Conservation (phyloP, 2,329 filamentous ascomycete species). For the Zelopaecilomyces penicillatus region DNA sequence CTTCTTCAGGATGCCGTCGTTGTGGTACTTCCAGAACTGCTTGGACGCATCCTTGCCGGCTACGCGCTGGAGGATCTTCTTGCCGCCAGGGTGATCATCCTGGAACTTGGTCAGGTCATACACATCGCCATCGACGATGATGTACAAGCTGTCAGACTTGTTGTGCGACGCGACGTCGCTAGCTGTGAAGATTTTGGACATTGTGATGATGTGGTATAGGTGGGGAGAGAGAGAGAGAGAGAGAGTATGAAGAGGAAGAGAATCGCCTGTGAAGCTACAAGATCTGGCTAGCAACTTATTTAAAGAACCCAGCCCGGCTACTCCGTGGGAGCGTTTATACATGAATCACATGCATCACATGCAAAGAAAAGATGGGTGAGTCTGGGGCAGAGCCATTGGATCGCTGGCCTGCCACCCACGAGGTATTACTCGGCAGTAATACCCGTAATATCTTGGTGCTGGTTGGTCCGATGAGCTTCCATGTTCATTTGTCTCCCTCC, state of each 20-base stretch:
- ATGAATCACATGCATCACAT: no score
- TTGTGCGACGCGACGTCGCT: slow-evolving; percentile 87
- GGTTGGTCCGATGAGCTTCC: no score
- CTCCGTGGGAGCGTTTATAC: no score
- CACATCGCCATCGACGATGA: slow-evolving; percentile 89
- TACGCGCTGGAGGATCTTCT: slow-evolving; percentile 56
- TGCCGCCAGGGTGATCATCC: slow-evolving; percentile 72
- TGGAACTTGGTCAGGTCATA: slow-evolving; percentile 90
- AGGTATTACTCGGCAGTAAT: no score
- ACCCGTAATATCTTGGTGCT: no score
- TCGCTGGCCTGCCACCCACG: no score
- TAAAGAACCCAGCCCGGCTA: no score
- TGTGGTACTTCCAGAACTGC: slow-evolving; percentile 71
- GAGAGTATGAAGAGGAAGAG: background rate
- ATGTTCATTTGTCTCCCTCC: no score
- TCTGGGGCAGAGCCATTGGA: no score
- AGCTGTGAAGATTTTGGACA: slow-evolving; percentile 81
- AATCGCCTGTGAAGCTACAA: background rate
- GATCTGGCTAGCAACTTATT: no score
- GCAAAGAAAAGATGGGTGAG: no score
- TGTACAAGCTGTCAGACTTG: slow-evolving; percentile 77
- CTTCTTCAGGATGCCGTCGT: slow-evolving; percentile 81
- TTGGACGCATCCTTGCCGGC: slow-evolving; percentile 59
- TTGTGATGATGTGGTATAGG: slow-evolving; percentile 31
- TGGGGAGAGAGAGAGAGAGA: slow-evolving; percentile 1